These are phyloP conservation scores for Sambucus nigra DNA, from an alignment of 129 eudicot genomes.

Conservation along the genomic window DNA sequence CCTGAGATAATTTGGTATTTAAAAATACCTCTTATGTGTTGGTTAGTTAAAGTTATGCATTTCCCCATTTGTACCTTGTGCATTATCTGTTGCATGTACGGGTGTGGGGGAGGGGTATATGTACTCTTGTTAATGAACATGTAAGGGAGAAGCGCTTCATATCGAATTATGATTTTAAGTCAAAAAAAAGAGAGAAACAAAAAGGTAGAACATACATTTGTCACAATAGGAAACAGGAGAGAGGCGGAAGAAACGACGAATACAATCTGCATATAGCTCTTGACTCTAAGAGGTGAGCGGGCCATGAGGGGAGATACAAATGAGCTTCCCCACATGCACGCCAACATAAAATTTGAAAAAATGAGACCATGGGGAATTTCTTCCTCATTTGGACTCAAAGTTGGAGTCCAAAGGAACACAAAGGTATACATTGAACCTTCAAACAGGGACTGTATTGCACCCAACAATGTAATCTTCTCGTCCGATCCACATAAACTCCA, in stretches of 20 bases:
- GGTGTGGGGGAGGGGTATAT: no score
- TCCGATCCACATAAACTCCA: conserved; percentile 26
- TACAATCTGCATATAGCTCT: conserved; percentile 81
- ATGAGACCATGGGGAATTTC: conserved; percentile 95
- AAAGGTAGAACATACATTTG: conserved; percentile 12
- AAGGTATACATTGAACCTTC: no score
- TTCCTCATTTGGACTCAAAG: conserved; percentile 90
- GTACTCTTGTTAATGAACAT: no score
- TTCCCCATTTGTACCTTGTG: no score
- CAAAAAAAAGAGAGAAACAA: not conserved
- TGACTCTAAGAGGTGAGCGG: conserved; percentile 50
- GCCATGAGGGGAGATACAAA: conserved; percentile 79
- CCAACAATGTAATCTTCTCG: conserved; percentile 83
- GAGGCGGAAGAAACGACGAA: conserved; percentile 74
- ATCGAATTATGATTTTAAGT: no score
- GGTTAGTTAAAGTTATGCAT: no score
- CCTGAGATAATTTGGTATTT: no score
- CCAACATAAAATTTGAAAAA: conserved; percentile 91
- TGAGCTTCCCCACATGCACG: conserved; percentile 94
- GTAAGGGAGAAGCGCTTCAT: no score
- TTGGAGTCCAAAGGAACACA: conserved; percentile 97
- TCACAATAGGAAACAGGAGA: conserved; percentile 80
- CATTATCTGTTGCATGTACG: no score
- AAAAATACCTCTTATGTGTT: no score
- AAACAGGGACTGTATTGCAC: no score